Base-by-base conservation (phyloP, 371 early-diverging fungal genomes). In the Actinomortierella ambigua region DNA sequence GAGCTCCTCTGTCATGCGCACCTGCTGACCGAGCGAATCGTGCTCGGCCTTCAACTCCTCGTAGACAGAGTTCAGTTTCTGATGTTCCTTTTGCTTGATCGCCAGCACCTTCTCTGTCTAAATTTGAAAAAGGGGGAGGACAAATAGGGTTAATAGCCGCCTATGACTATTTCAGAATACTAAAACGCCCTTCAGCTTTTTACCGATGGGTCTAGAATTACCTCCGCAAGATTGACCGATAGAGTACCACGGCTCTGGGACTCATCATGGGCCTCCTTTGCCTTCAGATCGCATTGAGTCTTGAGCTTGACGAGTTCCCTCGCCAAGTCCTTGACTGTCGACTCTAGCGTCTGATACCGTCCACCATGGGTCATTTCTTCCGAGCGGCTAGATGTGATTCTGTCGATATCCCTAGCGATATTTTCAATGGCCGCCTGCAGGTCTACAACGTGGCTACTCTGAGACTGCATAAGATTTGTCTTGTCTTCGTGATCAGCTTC, bases 1-100 rank as follows among this genome's bases (percentile, higher is more conserved):
- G 34, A 98, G 80, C 58, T 96, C 93, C 43, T 96, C 95, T 18
- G 84, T 81, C 65, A 83, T 86, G 24, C 87, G 82, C 42, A 93
- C 84, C 44, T 90, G 83, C 20, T 86, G 75, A 6, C 78, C 70
- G 63, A 91, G 85, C 22, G 82, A 81, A 59, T 93, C 92, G 71
- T 90, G 80, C 11, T 63, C 69, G 39, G 76, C 60, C 68, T 93
- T 90, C 50, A 87, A 79, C 6, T 79, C 61, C 51, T 83, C 85
- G 50, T 87, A 94, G 46, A 87, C 83, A n/a, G 63, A 60, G 46
- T 82, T 65, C 46, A 84, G 68, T 44, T 68, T 77, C 23, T 83
- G 70, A 29, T 76, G 83, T 7, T 81, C 71, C 2, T 69, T 48
- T n/a, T 70, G 77, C 42, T 89, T 88, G 29, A 89, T 85, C 2